These are phyloP conservation scores for Nepenthes alata DNA, from an alignment of 179 eudicot species.

Conservation along the genomic window DNA sequence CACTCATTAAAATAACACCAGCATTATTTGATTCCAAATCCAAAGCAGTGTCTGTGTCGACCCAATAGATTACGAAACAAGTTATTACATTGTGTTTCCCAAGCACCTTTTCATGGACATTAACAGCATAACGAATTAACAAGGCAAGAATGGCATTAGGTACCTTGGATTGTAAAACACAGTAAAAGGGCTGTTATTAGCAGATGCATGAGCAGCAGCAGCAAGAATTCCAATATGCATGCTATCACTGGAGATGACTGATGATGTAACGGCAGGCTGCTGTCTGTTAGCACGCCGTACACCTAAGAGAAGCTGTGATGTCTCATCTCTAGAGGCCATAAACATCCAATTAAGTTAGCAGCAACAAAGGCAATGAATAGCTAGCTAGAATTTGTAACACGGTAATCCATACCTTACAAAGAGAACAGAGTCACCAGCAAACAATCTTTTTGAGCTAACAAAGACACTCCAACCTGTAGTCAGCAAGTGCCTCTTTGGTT, in stretches of 20 bases:
- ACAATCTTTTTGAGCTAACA: conserved; percentile 82
- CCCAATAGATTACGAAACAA: not conserved
- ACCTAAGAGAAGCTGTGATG: conserved; percentile 89
- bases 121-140: too few species aligned
- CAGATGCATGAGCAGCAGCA: conserved; percentile 98
- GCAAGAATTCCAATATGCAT: conserved; percentile 99
- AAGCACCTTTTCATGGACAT: too few species aligned
- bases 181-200: conserved; percentile 89
- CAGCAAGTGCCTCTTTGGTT: conserved; percentile 91
- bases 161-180: conserved; percentile 98
- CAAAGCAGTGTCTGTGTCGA: too few species aligned
- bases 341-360: conserved; percentile 2
- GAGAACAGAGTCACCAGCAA: conserved; percentile 94
- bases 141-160: not conserved
- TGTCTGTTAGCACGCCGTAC: conserved; percentile 79
- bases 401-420: conserved; percentile 59
- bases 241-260: conserved; percentile 98
- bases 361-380: not conserved
- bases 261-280: conserved; percentile 91
- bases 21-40: not conserved
- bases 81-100: not conserved
- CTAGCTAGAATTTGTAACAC: not conserved
- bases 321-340: conserved; percentile 66
- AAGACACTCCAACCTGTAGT: conserved; percentile 98
- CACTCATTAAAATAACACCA: conserved; percentile 5